A percentile compares a stretch with the other conserved stretches of the same genome.
Conservation (phyloP, 192 early-diverging fungal genomes). For the Neocallimastix lanati region DNA sequence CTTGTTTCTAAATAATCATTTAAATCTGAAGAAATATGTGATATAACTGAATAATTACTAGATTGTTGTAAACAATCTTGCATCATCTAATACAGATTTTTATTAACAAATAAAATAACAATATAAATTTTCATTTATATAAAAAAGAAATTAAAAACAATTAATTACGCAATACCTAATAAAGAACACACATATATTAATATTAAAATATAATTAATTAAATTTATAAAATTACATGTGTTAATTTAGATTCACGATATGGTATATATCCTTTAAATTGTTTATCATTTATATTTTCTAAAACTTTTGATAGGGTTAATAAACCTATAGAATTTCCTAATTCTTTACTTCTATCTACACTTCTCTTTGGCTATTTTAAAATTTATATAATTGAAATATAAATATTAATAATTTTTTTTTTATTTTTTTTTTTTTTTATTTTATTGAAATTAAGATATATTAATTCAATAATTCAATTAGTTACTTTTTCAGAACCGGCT, state of each 20-base stretch:
- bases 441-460: too few relatives aligned
- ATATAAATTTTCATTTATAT: too few relatives aligned
- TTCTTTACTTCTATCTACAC: not conserved
- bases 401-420: not conserved
- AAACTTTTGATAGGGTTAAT: not conserved
- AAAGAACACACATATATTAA: too few relatives aligned
- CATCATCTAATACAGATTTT: not conserved
- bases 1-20: not conserved
- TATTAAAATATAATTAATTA: too few relatives aligned
- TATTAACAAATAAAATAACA: too few relatives aligned
- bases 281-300: not conserved
- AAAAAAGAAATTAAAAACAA: too few relatives aligned
- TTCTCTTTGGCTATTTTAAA: not conserved
- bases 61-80: not conserved
- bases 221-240: not conserved
- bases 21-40: not conserved
- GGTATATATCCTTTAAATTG: not conserved
- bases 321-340: not conserved
- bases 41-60: not conserved
- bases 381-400: not conserved
- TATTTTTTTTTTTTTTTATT: not conserved
- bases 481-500: not conserved
- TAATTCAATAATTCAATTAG: not conserved
- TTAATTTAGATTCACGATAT: not conserved
- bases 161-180: too few relatives aligned